Base-by-base conservation (phyloP, 2,329 filamentous ascomycete genomes). In the Cytospora mali region DNA sequence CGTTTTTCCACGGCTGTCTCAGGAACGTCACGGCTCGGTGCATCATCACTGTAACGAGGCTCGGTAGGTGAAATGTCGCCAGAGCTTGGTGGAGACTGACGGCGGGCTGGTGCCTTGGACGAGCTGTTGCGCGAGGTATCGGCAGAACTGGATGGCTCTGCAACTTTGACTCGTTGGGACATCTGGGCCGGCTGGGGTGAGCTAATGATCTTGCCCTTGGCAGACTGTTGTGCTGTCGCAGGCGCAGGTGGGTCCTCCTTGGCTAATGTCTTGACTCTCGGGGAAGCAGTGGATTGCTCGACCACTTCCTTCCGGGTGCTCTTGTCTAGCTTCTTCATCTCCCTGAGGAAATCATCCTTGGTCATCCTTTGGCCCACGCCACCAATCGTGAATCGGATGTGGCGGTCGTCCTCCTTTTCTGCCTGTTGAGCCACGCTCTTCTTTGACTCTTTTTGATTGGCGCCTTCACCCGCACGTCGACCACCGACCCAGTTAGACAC, bases 271-370 rank as follows among this genome's bases (percentile, higher is more conserved):
- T 85, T 85, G 68, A 85, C 71, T 0, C 75, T 76, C 4, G 76
- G 74, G 0, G 82, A 77, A 1, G 81, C 82, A 6, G 71, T 75
- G 0, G 82, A 84, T 61, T 79, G 77, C 42, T 84, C 80, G 5
- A 86, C 76, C 2, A 85, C 79, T 64, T 85, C 81, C 39, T 77
- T 78, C 6, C 83, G 82, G 16, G 87, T 85, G 70, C 85, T 85
- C 27, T 85, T 84, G 71, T 94, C 90, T 64, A 94, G 80, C 66
- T 87, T 84, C 67, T 87, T 85, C 71, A 95, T 88, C 71, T 92
- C 87, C 53, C 83, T 80, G 65, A 95, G 86, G 71, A 95, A 94
- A 70, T 93, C 90, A 5, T 88, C 86, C 75, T 93, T 93, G 66
- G 84, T 93, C 85, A 95, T 89, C 54, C 91, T 85, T 65, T 83